A percentile compares a stretch with the other conserved stretches of the same genome.
Evolutionary conservation across 805 yeast genomes (phyloP).

Genomic region (Lipomyces starkeyi): DNA sequence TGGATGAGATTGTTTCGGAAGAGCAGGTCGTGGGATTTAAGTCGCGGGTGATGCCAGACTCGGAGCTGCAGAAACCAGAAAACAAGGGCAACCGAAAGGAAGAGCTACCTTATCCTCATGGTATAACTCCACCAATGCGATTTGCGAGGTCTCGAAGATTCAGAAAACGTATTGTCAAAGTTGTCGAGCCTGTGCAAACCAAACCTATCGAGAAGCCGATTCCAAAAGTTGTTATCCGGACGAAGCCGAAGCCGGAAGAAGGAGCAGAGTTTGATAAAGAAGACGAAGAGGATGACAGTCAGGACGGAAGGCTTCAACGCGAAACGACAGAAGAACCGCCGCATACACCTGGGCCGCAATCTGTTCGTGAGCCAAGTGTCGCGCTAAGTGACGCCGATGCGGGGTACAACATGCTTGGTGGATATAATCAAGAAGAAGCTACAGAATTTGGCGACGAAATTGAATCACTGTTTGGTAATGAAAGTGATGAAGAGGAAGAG

Average conservation of each 20-base stretch:
- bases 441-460: slow-evolving; percentile 49
- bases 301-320: slow-evolving; percentile 31
- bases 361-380: slow-evolving; percentile 35
- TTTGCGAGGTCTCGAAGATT: slow-evolving; percentile 73
- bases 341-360: slow-evolving; percentile 35
- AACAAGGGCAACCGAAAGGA: slow-evolving; percentile 30
- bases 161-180: slow-evolving; percentile 68
- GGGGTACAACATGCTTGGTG: slow-evolving; percentile 45
- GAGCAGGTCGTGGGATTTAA: slow-evolving; percentile 46
- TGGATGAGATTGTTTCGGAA: slow-evolving; percentile 59
- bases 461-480: slow-evolving; percentile 52
- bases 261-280: slow-evolving; percentile 42
- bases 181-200: slow-evolving; percentile 16
- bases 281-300: slow-evolving; percentile 22
- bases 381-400: slow-evolving; percentile 40
- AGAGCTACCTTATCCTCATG: slow-evolving; percentile 62
- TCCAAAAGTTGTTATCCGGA: slow-evolving; percentile 31
- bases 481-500: slow-evolving; percentile 50
- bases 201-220: slow-evolving; percentile 29
- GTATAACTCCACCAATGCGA: slow-evolving; percentile 80
- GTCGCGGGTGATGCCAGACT: slow-evolving; percentile 42
- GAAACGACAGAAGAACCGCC: slow-evolving; percentile 36
- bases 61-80: slow-evolving; percentile 35
- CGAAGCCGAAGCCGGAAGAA: slow-evolving; percentile 47
- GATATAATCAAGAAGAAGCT: slow-evolving; percentile 43